A percentile compares a stretch with the other conserved stretches of the same genome.
These are phyloP conservation scores for Colletotrichum truncatum DNA, from an alignment of 2,329 filamentous ascomycete species.

Conservation along the genomic window DNA sequence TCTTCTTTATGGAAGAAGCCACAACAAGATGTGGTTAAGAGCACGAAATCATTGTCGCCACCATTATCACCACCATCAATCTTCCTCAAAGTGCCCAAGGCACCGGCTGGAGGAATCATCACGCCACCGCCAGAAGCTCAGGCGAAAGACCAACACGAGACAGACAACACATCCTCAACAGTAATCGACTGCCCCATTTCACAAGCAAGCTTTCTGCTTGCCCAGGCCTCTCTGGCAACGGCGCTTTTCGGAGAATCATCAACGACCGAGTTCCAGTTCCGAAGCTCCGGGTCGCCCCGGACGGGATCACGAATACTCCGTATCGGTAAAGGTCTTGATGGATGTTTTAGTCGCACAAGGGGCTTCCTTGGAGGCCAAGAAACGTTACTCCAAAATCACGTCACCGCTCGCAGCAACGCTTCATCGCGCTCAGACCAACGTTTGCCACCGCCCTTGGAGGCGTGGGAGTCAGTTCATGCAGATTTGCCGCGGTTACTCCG, in stretches of 20 bases:
- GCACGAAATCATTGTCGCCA: not conserved
- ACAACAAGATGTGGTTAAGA: not conserved
- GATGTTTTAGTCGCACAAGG: constrained; percentile 2
- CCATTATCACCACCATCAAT: not conserved
- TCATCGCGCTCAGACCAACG: not conserved
- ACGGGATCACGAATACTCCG: constrained; percentile 1
- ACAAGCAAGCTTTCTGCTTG: constrained; percentile 24
- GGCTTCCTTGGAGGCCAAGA: constrained; percentile 10
- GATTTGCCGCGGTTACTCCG: constrained; percentile 6
- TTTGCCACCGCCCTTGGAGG: constrained; percentile 11
- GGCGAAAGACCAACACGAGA: not conserved
- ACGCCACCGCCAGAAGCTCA: constrained; percentile 13
- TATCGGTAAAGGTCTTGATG: constrained; percentile 20
- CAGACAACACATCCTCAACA: not conserved
- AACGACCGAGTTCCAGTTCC: constrained; percentile 8
- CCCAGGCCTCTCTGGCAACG: constrained; percentile 15
- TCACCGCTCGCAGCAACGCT: not conserved
- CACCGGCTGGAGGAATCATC: not conserved
- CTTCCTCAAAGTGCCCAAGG: not conserved
- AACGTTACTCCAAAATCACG: not conserved
- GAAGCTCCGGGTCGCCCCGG: not conserved
- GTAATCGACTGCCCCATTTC: constrained; percentile 17
- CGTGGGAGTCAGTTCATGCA: constrained; percentile 20
- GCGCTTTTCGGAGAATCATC: not conserved
- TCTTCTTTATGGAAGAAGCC: not conserved